Conservation (phyloP, 352 stramenopile genomes). For the Phytophthora boehmeriae region DNA sequence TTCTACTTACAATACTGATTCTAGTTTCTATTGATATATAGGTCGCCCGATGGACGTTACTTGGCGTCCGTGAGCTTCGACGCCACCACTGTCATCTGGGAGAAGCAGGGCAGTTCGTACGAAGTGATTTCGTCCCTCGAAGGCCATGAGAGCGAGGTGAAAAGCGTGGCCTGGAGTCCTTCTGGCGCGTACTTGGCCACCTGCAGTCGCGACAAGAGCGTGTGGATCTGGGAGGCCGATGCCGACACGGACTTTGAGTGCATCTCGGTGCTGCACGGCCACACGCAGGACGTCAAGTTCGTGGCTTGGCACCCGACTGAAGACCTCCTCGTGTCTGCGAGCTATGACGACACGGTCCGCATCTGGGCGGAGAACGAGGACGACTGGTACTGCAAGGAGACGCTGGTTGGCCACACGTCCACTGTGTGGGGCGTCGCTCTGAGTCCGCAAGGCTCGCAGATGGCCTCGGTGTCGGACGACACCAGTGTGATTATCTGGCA, state of each 20-base stretch:
- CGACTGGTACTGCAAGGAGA: slow-evolving; percentile 97
- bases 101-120: slow-evolving; percentile 88
- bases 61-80: slow-evolving; percentile 98
- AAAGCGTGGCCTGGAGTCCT: slow-evolving; percentile 95
- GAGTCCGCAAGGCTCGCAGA: slow-evolving; percentile 69
- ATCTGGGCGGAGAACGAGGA: slow-evolving; percentile 96
- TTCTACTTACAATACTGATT: slow-evolving; percentile 8
- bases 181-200: slow-evolving; percentile 95
- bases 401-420: slow-evolving; percentile 89
- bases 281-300: slow-evolving; percentile 97
- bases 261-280: slow-evolving; percentile 95
- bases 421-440: slow-evolving; percentile 95
- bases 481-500: slow-evolving; percentile 94
- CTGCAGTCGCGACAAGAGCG: slow-evolving; percentile 98
- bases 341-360: slow-evolving; percentile 97
- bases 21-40: slow-evolving; percentile 15
- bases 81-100: slow-evolving; percentile 95
- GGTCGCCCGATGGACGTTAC: slow-evolving; percentile 77
- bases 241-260: slow-evolving; percentile 97
- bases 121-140: slow-evolving; percentile 96
- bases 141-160: slow-evolving; percentile 99
- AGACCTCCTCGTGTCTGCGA: slow-evolving; percentile 87
- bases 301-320: slow-evolving; percentile 92
- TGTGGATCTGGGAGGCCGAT: slow-evolving; percentile 98
- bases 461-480: slow-evolving; percentile 94